Base-by-base conservation (phyloP, 305 asterid genomes). In the Fraxinus platypoda region DNA sequence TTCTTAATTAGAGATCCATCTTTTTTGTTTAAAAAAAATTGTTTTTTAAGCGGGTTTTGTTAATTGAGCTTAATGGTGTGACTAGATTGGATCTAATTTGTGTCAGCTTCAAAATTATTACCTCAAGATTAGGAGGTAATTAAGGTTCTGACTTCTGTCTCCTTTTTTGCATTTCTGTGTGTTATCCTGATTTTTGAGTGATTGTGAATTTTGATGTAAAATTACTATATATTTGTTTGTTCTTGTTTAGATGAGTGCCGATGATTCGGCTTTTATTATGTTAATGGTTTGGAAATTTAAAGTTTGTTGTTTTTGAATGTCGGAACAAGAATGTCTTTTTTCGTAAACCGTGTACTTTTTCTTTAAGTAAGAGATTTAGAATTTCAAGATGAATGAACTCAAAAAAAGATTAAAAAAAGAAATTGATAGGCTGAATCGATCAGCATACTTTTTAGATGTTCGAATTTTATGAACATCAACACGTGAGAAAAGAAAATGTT, bases 81-180 rank as follows among this genome's bases (percentile, higher is more conserved):
- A 35, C 86, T 87, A 68, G 85, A 84, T 87, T 84, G 88, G 92
- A 90, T 90, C 92, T 77, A 72, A 66, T 84, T 81, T 83, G 79
- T 35, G 64, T 72, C 78, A 11, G 78, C 66, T 41, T 74, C 87
- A 35, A 71, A 84, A 77, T 71, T 84, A 25, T 68, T 21, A 75
- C 82, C 81, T 82, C 87, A 15, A 79, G 34, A 68, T 79, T 84
- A 81, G 21, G 78, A 89, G 96, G 96, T 92, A 81, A 85, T 82
- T 78, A 21, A 21, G 25, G 71, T 70, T 25, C 19, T 30, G 34
- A 38, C n/a, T 46, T 41, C 21, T 26, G 23, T 5, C 21, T 75
- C 77, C 15, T 74, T 78, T 78, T 31, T n/a, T 62, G 12, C 13
- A 57, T 8, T 81, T 79, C 74, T 64, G 11, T 19, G 19, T 28